Base-by-base conservation (phyloP, 2,329 filamentous ascomycete species). In the Coniosporium uncinatum region DNA sequence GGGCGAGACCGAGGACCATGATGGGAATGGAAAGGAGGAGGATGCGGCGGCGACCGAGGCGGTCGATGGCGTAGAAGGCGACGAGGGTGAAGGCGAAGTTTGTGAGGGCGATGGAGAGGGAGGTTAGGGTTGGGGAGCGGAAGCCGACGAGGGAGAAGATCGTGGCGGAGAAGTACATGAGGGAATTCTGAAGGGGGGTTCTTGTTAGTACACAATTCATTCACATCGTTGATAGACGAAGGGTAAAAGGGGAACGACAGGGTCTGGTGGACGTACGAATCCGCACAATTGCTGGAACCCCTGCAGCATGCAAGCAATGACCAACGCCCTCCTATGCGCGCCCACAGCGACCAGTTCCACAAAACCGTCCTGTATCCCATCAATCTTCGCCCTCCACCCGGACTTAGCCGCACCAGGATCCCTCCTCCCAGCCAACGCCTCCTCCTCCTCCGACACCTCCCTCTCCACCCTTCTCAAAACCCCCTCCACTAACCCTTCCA, bases 231-330 rank as follows among this genome's bases (percentile, higher is more conserved):
- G n/a, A n/a, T 11, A 42, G 19, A 42, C 27, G 38, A 42, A n/a
- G 24, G 24, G 24, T 8, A 29, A 29, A 29, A 29, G 24, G n/a
- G 24, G 24, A 8, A 29, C n/a, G n/a, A 8, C 8, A 8, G n/a
- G 24, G n/a, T 29, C 8, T 8, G n/a, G n/a, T 29, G n/a, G 24
- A 45, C 58, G 48, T 54, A 63, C 59, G 46, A 66, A 66, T 17
- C 62, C 89, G 53, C 86, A 93, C 1, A 95, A 73, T 59, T 97
- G 91, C 63, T 96, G 91, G 5, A 94, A 68, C 0, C 81, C 88
- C 56, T 96, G 90, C 2, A 96, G 71, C 48, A 93, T 76, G 62
- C 89, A 94, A 1, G 90, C 88, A 56, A 96, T 93, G 1, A 76
- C 76, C 56, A 96, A 62, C 0, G 91, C 90, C 45, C 88, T 78